A percentile compares a stretch with the other conserved stretches of the same genome.
phyloP scores from a whole-genome alignment of 2,329 filamentous ascomycete genomes.

The Penicillium sumatraense region DNA sequence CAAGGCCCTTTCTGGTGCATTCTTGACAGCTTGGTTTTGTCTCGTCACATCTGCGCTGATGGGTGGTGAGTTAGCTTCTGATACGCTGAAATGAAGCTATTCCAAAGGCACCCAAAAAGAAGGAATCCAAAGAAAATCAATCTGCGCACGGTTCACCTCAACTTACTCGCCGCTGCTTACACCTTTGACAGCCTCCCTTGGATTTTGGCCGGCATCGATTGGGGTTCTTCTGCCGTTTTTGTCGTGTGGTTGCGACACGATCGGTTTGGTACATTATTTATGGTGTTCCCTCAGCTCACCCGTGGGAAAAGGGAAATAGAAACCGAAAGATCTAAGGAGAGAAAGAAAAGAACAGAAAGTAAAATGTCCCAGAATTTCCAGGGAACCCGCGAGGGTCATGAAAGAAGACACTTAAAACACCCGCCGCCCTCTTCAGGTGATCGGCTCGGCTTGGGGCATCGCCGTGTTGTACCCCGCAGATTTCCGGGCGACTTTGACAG shows the following conservation, averaged over 20 bases:
- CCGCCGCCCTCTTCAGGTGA: conserved; percentile 8
- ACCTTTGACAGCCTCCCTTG: conserved; percentile 27
- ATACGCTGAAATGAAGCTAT: neutral
- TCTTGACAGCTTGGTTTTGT: conserved; percentile 28
- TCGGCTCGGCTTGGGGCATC: conserved; percentile 14
- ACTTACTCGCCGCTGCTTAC: conserved; percentile 32
- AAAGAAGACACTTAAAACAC: conserved; percentile 1
- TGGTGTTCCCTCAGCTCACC: no score
- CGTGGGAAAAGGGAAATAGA: neutral
- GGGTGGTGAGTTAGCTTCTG: conserved; percentile 7
- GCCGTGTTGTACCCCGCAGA: conserved; percentile 14
- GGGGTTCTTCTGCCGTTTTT: conserved; percentile 26
- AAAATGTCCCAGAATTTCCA: neutral
- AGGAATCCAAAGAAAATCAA: neutral
- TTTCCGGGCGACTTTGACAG: neutral
- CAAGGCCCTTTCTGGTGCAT: conserved; percentile 22
- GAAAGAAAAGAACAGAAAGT: no score
- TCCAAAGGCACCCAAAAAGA: neutral
- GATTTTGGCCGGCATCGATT: conserved; percentile 29
- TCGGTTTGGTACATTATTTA: neutral
- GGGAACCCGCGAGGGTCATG: neutral
- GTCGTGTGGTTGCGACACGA: neutral
- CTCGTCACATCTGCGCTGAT: conserved; percentile 29
- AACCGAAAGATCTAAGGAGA: neutral
- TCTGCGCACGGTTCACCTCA: conserved; percentile 16